Conservation (phyloP, 1,139 yeast genomes). For the Geotrichum phurueaensis region DNA sequence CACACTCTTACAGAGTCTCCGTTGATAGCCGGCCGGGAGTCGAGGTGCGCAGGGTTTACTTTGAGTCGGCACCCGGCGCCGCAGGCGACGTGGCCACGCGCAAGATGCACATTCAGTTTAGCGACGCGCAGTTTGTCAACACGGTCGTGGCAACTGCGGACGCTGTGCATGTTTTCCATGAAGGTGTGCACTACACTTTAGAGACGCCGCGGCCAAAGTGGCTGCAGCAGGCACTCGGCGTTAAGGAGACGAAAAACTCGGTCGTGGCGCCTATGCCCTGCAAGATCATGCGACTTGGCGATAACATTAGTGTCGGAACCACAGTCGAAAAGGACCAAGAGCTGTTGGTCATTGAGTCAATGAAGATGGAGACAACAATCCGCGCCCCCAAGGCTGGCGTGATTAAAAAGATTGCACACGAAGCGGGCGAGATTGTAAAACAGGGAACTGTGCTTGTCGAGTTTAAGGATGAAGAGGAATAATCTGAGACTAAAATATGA, state of each 20-base stretch:
- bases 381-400: conserved; percentile 25
- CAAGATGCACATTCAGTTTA: conserved; percentile 26
- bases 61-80: background rate
- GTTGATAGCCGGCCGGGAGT: conserved; percentile 13
- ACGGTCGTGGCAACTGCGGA: conserved; percentile 27
- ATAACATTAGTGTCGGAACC: conserved; percentile 16
- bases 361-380: conserved; percentile 27
- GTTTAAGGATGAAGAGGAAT: conserved; percentile 28
- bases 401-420: conserved; percentile 31
- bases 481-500: background rate
- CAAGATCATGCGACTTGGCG: conserved; percentile 30
- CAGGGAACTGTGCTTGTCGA: conserved; percentile 34
- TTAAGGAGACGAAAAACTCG: conserved; percentile 28
- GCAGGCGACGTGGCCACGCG: background rate
- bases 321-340: conserved; percentile 22
- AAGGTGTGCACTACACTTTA: conserved; percentile 31
- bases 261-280: conserved; percentile 38
- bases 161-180: conserved; percentile 32
- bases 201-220: conserved; percentile 31
- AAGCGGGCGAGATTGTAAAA: conserved; percentile 32
- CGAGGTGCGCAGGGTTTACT: conserved; percentile 7
- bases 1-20: conserved; percentile 14
- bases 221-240: conserved; percentile 32
- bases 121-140: conserved; percentile 28
- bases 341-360: conserved; percentile 23